phyloP scores from a whole-genome alignment of 495 filamentous ascomycete genomes.

The Penicillium egyptiacum region DNA sequence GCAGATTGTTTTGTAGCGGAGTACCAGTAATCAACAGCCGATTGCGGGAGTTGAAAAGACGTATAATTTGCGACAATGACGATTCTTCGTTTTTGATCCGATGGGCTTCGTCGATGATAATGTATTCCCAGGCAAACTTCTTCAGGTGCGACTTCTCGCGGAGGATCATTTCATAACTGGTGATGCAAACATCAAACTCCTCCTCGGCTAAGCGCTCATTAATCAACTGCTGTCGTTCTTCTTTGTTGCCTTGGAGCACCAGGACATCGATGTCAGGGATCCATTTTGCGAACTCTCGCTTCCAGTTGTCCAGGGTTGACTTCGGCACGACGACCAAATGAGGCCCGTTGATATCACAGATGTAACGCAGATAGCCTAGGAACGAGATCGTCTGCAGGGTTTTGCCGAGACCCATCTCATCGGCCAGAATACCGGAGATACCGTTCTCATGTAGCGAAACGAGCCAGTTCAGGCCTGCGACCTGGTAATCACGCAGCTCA shows the following conservation, averaged over 20 bases:
- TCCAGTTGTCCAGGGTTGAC: slow-evolving; percentile 98
- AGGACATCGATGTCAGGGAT: slow-evolving; percentile 94
- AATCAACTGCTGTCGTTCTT: slow-evolving; percentile 85
- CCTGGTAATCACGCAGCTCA: slow-evolving; percentile 92
- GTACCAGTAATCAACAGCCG: slow-evolving; percentile 96
- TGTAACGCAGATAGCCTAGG: slow-evolving; percentile 87
- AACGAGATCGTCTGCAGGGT: slow-evolving; percentile 91
- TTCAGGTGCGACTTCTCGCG: slow-evolving; percentile 93
- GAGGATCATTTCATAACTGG: slow-evolving; percentile 96
- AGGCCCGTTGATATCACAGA: slow-evolving; percentile 85
- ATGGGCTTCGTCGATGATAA: slow-evolving; percentile 98
- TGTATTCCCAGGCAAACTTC: slow-evolving; percentile 99
- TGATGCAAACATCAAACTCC: slow-evolving; percentile 91
- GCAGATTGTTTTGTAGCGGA: slow-evolving; percentile 95
- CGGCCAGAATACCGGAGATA: slow-evolving; percentile 95
- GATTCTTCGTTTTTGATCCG: slow-evolving; percentile 99
- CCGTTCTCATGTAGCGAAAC: slow-evolving; percentile 97
- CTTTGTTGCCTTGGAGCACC: slow-evolving; percentile 93
- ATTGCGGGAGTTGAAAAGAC: slow-evolving; percentile 94
- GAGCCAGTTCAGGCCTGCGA: slow-evolving; percentile 96
- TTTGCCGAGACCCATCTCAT: slow-evolving; percentile 97
- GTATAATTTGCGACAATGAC: slow-evolving; percentile 93
- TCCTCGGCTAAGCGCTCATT: slow-evolving; percentile 87
- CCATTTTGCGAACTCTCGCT: slow-evolving; percentile 89
- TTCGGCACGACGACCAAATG: slow-evolving; percentile 94